A percentile compares a stretch with the other conserved stretches of the same genome.
These are phyloP conservation scores for Thelonectria blattea DNA, from an alignment of 2,329 filamentous ascomycete genomes.

Conservation along the genomic window DNA sequence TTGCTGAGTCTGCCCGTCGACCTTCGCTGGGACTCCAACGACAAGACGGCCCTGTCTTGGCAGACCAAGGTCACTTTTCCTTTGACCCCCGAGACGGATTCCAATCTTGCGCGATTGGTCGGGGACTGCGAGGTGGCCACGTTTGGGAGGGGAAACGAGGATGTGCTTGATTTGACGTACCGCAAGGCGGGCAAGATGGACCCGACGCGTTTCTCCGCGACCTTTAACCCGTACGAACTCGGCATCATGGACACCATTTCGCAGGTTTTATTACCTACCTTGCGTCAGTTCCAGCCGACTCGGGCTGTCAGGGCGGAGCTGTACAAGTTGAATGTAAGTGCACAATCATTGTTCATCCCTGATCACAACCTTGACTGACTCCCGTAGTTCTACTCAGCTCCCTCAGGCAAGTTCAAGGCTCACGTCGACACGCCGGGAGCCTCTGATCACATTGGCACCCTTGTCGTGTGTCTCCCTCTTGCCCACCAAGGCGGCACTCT, in stretches of 20 bases:
- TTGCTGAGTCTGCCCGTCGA: no score
- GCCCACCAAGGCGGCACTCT: slow-evolving; percentile 49
- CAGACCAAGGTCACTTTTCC: no score
- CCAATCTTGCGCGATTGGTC: neutral
- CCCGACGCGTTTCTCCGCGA: slow-evolving; percentile 50
- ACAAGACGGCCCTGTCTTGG: no score
- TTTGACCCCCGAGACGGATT: no score
- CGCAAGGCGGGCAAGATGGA: slow-evolving; percentile 61
- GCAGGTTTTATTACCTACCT: slow-evolving; percentile 44
- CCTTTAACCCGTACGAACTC: slow-evolving; percentile 57
- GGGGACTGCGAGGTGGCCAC: slow-evolving; percentile 47
- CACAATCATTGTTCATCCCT: neutral
- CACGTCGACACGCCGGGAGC: slow-evolving; percentile 61
- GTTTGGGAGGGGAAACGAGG: slow-evolving; percentile 52
- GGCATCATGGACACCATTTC: slow-evolving; percentile 59
- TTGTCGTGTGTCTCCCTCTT: slow-evolving; percentile 56
- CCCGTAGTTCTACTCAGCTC: slow-evolving; percentile 55
- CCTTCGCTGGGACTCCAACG: no score
- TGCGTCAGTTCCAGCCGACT: slow-evolving; percentile 36
- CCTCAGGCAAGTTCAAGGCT: slow-evolving; percentile 55
- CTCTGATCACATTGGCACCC: slow-evolving; percentile 54
- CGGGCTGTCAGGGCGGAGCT: slow-evolving; percentile 54
- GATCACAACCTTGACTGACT: neutral
- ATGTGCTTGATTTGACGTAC: slow-evolving; percentile 58
- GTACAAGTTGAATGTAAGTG: slow-evolving; percentile 60